Evolutionary conservation across 2,329 filamentous ascomycete species (phyloP).

Genomic region (Aspergillus costaricaensis): DNA sequence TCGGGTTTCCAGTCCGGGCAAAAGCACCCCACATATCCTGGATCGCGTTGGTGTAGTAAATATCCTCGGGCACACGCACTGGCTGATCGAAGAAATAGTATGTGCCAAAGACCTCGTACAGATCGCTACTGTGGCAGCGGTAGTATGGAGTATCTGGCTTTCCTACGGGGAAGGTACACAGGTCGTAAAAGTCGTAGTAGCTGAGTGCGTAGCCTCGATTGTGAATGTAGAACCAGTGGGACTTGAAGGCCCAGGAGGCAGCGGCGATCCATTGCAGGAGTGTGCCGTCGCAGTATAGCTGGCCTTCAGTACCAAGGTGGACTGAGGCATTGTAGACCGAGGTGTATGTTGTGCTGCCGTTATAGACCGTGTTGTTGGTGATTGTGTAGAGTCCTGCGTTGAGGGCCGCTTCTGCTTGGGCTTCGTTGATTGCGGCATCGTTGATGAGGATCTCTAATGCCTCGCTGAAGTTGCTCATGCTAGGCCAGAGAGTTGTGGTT

Average conservation of each 20-base stretch:
- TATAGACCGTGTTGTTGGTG: neutral
- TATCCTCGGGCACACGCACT: neutral
- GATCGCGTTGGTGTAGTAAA: neutral
- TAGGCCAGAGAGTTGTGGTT: neutral
- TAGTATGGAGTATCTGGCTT: neutral
- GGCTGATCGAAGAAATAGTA: neutral
- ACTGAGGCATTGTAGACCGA: neutral
- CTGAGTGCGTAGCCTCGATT: neutral
- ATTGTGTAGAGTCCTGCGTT: neutral
- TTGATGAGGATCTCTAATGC: neutral
- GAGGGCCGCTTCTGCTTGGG: neutral
- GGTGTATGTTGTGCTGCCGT: neutral
- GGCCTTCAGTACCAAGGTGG: neutral
- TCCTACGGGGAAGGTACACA: neutral
- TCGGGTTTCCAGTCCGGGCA: neutral
- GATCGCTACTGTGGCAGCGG: neutral
- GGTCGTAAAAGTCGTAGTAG: neutral
- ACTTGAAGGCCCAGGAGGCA: neutral
- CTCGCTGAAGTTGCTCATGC: neutral
- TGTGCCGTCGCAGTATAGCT: neutral
- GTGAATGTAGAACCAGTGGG: neutral
- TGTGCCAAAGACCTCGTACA: neutral
- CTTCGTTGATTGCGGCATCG: neutral
- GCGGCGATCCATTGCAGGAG: neutral
- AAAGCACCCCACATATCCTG: neutral